Conservation (phyloP, 2,329 filamentous ascomycete species). For the Curvularia sp. region DNA sequence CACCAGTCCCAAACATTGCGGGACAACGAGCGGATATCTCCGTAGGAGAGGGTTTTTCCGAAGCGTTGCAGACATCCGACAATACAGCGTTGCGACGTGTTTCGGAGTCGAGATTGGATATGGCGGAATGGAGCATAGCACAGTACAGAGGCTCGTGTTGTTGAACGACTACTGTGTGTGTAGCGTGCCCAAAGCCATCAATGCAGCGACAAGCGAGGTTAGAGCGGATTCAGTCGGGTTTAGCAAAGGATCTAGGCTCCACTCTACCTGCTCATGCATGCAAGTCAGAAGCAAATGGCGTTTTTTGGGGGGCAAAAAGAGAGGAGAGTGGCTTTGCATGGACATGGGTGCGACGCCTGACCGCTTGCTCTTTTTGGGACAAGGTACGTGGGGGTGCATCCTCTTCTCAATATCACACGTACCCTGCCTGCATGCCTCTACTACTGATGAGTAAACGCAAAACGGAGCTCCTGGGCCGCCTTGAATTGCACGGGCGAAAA, state of each 20-base stretch:
- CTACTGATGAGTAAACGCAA: slow-evolving; percentile 5
- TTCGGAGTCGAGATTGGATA: slow-evolving; percentile 10
- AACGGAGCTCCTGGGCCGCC: neutral
- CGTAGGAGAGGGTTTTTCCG: slow-evolving; percentile 14
- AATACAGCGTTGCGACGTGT: neutral
- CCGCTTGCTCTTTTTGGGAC: slow-evolving; percentile 29
- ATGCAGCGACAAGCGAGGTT: slow-evolving; percentile 20
- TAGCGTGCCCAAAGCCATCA: slow-evolving; percentile 23
- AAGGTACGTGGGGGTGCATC: slow-evolving; percentile 27
- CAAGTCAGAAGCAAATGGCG: slow-evolving; percentile 38
- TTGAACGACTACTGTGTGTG: slow-evolving; percentile 22
- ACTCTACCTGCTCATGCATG: slow-evolving; percentile 30
- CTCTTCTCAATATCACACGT: slow-evolving; percentile 18
- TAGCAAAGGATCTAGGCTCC: slow-evolving; percentile 32
- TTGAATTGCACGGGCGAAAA: neutral
- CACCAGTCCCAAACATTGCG: slow-evolving; percentile 13
- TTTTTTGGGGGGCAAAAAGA: slow-evolving; percentile 15
- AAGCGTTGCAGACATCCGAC: slow-evolving; percentile 9
- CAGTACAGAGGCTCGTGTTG: slow-evolving; percentile 15
- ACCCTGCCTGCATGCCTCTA: slow-evolving; percentile 15
- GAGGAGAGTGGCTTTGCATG: slow-evolving; percentile 20
- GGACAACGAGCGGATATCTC: slow-evolving; percentile 19
- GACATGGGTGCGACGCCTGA: slow-evolving; percentile 21
- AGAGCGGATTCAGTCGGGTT: slow-evolving; percentile 22
- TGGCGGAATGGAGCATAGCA: slow-evolving; percentile 16